phyloP scores from a whole-genome alignment of 2,329 filamentous ascomycete species.

The Colletotrichum sublineola region DNA sequence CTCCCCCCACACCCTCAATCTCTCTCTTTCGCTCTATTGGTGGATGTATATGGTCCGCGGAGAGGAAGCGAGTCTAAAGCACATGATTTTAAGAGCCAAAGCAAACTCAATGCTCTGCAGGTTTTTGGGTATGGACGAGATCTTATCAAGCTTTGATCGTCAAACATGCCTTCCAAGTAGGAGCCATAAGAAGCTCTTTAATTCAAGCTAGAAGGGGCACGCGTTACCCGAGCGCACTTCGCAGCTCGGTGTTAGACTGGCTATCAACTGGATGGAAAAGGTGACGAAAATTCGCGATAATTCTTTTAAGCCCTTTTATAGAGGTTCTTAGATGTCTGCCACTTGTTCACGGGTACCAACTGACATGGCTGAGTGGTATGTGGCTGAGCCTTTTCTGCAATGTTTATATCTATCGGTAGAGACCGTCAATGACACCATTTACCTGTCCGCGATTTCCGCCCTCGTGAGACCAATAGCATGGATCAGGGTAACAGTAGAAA shows the following conservation, averaged over 20 bases:
- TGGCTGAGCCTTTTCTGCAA: not conserved
- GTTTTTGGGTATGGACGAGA: too few species aligned
- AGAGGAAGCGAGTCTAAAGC: not conserved
- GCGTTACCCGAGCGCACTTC: too few species aligned
- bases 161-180: not conserved
- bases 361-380: too few species aligned
- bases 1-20: too few species aligned
- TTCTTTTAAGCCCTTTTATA: not conserved
- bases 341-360: not conserved
- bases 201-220: not conserved
- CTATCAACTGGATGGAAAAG: not conserved
- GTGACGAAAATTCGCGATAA: not conserved
- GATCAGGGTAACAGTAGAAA: not conserved
- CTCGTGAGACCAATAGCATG: conserved; percentile 14
- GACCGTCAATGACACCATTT: not conserved
- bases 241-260: not conserved
- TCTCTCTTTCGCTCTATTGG: not conserved
- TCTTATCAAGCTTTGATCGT: not conserved
- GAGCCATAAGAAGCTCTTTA: not conserved
- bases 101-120: too few species aligned
- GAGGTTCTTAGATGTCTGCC: too few species aligned
- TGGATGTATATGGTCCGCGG: not conserved
- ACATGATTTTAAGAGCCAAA: not conserved
- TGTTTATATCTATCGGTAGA: rapidly evolving
- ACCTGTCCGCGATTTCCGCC: not conserved